Base-by-base conservation (phyloP, 257 asterid species). In the Penstemon newberryi region DNA sequence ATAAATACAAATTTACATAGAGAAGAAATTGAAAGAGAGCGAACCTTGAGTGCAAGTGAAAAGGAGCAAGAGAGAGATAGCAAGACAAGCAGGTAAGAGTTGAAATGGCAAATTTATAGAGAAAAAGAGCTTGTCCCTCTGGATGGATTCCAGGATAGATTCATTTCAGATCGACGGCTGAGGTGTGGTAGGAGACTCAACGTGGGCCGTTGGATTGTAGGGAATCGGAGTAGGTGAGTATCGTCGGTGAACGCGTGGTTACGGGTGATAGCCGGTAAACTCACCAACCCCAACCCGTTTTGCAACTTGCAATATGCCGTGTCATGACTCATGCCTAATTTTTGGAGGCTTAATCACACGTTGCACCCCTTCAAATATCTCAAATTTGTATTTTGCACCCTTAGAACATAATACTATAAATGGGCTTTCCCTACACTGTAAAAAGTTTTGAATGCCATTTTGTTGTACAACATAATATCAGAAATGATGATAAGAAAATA, bases 131-230 rank as follows among this genome's bases (percentile, higher is more conserved):
- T 42, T 11, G 11, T 25, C 55, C 50, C 40, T 25, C 19, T 13
- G 66, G 60, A 50, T 69, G 66, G 40, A 40, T 66, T 53, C 60
- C 64, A 51, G 41, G 64, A 45, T 9, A 63, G 68, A 41, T 70
- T 54, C 65, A 56, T 54, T 56, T 18, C 3, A 15, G 10, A 68
- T 45, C 57, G 39, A 56, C 65, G 73, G 73, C 47, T 56, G 65
- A 56, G 45, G 56, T 54, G 46, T 4, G 40, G 1, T 0, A 25
- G 12, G 4, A 1, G 9, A 5, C 8, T 63, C 5, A 18, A 63
- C 25, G 11, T 46, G 56, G 18, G 43, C 68, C 56, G 68, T 45
- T 63, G 56, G 68, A 63, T 60, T 39, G 8, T 5, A 7, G 40
- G 37, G 37, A 54, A 18, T 18, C 19, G 38, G 38, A 8, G 7